These are phyloP conservation scores for Starmera quercuum DNA, from an alignment of 805 yeast species.

Conservation along the genomic window DNA sequence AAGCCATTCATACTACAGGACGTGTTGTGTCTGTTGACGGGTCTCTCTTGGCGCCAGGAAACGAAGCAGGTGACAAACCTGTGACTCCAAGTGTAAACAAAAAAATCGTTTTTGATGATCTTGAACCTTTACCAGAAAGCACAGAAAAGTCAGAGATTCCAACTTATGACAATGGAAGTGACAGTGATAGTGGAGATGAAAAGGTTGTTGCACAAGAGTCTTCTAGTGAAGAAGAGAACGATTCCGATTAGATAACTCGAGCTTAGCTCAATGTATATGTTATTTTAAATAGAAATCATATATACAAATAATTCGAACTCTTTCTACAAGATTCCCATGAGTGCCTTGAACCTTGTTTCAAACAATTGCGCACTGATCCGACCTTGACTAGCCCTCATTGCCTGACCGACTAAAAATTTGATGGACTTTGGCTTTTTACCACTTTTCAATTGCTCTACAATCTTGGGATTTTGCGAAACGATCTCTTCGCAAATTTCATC, in stretches of 20 bases:
- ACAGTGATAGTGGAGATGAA: slow-evolving; percentile 11
- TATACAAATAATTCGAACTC: neutral
- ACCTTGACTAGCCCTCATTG: slow-evolving; percentile 77
- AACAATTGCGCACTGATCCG: slow-evolving; percentile 27
- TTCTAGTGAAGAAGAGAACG: slow-evolving; percentile 20
- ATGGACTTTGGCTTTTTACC: slow-evolving; percentile 59
- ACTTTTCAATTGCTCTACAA: slow-evolving; percentile 44
- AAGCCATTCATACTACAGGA: slow-evolving; percentile 66
- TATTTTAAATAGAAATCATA: slow-evolving; percentile 1
- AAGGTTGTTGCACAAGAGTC: slow-evolving; percentile 19
- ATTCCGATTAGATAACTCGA: slow-evolving; percentile 15
- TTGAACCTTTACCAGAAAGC: slow-evolving; percentile 15
- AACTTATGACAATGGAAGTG: slow-evolving; percentile 6
- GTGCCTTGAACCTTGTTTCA: slow-evolving; percentile 25
- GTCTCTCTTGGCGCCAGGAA: slow-evolving; percentile 40
- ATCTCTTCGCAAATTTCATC: slow-evolving; percentile 28
- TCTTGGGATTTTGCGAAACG: slow-evolving; percentile 34
- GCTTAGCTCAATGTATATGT: no score
- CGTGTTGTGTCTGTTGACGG: slow-evolving; percentile 84
- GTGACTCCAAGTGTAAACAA: slow-evolving; percentile 30
- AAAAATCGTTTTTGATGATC: slow-evolving; percentile 45
- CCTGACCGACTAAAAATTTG: slow-evolving; percentile 77
- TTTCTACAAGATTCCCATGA: slow-evolving; percentile 3
- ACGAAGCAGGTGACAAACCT: slow-evolving; percentile 47
- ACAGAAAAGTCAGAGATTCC: slow-evolving; percentile 11